Conservation (phyloP, 2,329 filamentous ascomycete genomes). For the Talaromyces sp. region DNA sequence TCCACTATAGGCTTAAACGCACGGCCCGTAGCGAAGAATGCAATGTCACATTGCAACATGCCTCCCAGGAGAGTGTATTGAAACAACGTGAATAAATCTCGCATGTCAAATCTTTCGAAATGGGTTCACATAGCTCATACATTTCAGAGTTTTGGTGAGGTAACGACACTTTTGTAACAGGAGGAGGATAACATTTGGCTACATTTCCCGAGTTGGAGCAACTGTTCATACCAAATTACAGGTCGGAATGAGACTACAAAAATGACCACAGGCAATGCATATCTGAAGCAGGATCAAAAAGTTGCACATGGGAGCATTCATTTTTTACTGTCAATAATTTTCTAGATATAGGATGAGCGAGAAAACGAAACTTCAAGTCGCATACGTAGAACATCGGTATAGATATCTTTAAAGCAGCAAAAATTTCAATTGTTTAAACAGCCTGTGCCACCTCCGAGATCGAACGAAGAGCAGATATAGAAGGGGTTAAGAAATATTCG, state of each 20-base stretch:
- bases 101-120: background rate
- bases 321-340: background rate
- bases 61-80: background rate
- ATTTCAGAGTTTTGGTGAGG: background rate
- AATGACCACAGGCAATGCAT: background rate
- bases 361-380: background rate
- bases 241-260: background rate
- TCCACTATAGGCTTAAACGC: background rate
- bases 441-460: background rate
- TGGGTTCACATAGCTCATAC: background rate
- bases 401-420: background rate
- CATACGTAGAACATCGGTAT: background rate
- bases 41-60: background rate
- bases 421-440: background rate
- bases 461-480: slow-evolving; percentile 25
- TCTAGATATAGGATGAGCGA: background rate
- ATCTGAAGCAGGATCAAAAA: background rate
- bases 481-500: slow-evolving; percentile 47
- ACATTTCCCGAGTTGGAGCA: no score
- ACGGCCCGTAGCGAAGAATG: background rate
- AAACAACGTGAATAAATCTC: background rate
- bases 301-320: background rate
- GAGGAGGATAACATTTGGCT: no score
- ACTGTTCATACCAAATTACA: background rate
- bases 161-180: no score